Percentiles rank a stretch among this genome's conserved stretches.
These are phyloP conservation scores for Capsicum rhomboideum DNA, from an alignment of 257 asterid species.

Conservation along the genomic window DNA sequence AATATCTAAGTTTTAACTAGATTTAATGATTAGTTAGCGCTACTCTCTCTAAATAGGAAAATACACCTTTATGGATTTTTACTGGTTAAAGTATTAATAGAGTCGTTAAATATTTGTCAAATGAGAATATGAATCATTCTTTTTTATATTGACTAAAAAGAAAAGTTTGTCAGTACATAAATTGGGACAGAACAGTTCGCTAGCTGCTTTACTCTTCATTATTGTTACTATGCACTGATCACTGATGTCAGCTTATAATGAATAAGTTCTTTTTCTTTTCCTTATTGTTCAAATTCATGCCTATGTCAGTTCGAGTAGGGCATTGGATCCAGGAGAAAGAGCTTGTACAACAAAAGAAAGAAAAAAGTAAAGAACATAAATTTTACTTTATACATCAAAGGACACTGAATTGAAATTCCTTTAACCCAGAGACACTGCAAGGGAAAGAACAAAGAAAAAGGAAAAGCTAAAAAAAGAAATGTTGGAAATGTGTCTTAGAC, in stretches of 20 bases:
- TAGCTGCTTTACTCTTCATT: background rate
- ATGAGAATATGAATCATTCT: too few species aligned
- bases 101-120: too few species aligned
- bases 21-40: background rate
- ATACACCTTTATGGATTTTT: too few species aligned
- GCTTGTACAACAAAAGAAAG: background rate
- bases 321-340: slow-evolving; percentile 10
- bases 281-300: slow-evolving; percentile 2
- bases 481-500: background rate
- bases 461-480: background rate
- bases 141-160: too few species aligned
- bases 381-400: background rate
- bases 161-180: too few species aligned
- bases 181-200: background rate
- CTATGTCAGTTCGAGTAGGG: slow-evolving; percentile 3
- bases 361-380: background rate
- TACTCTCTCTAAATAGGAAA: too few species aligned
- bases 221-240: background rate
- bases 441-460: background rate
- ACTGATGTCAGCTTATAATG: background rate
- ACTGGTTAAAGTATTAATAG: too few species aligned
- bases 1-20: background rate
- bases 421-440: background rate
- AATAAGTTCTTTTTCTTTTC: background rate
- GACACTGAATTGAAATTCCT: background rate